Percentiles rank a stretch among this genome's conserved stretches.
phyloP scores from a whole-genome alignment of 2,329 filamentous ascomycete genomes.

The Lasiodiplodia citricola region DNA sequence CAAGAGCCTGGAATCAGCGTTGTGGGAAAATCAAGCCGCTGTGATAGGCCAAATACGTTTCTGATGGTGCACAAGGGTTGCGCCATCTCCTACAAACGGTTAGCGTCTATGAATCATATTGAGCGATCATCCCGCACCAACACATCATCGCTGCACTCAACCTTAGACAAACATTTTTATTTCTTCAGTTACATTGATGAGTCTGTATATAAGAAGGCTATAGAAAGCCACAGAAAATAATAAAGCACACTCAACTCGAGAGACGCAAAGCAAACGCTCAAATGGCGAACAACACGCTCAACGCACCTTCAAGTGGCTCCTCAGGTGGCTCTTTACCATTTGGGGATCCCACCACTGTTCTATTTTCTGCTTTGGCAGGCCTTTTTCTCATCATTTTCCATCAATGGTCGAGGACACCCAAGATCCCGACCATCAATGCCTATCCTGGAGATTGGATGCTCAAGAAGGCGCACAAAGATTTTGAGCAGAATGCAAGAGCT shows the following conservation, averaged over 20 bases:
- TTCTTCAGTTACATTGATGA: background rate
- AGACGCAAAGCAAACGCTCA: background rate
- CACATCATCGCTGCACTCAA: background rate
- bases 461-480: constrained; percentile 4
- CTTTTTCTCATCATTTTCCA: background rate
- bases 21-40: background rate
- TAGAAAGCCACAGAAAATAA: background rate
- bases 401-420: background rate
- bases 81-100: background rate
- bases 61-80: background rate
- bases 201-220: background rate
- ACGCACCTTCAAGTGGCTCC: background rate
- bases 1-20: background rate
- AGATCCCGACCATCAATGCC: constrained; percentile 7
- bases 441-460: constrained; percentile 15
- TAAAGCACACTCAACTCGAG: background rate
- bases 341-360: background rate
- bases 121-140: background rate
- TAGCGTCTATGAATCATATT: constrained; percentile 7
- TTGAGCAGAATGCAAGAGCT: background rate
- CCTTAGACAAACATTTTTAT: background rate
- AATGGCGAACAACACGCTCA: background rate
- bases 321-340: background rate
- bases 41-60: background rate
- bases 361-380: background rate